Evolutionary conservation across 1,284 basidiomycete species (phyloP).

Genomic region (Ustilago esculenta): DNA sequence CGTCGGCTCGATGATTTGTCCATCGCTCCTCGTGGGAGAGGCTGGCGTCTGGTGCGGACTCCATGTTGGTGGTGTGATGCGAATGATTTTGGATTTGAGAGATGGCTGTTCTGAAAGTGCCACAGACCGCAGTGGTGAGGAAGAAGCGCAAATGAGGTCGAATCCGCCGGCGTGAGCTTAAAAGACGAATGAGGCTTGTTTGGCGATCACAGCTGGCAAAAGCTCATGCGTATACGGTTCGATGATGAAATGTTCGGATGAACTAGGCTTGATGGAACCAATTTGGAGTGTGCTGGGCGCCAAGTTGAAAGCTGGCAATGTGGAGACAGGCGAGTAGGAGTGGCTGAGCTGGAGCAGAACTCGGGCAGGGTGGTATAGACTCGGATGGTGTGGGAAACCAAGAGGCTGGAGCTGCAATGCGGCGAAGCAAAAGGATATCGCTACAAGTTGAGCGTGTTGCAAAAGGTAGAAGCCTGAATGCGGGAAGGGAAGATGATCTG

Average conservation of each 20-base stretch:
- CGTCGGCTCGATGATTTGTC: slow-evolving; percentile 36
- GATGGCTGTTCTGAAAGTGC: too few species aligned
- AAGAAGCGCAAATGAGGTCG: too few species aligned
- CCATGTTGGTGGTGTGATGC: slow-evolving; percentile 10
- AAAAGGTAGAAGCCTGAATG: too few species aligned
- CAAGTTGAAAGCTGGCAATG: background rate
- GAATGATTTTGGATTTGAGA: too few species aligned
- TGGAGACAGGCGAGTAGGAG: too few species aligned
- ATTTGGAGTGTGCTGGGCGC: background rate
- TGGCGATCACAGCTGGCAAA: slow-evolving; percentile 3
- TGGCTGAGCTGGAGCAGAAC: too few species aligned
- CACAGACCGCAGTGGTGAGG: background rate
- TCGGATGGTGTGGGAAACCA: too few species aligned
- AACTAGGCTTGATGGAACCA: background rate
- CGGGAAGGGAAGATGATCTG: too few species aligned
- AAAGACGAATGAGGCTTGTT: background rate
- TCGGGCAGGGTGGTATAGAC: too few species aligned
- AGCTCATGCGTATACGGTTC: slow-evolving; percentile 1
- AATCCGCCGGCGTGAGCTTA: background rate
- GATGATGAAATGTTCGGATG: background rate
- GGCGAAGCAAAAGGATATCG: too few species aligned
- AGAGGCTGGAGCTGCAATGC: too few species aligned
- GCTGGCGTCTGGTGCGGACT: slow-evolving; percentile 7
- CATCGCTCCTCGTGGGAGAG: slow-evolving; percentile 42
- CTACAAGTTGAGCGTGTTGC: too few species aligned